These are phyloP conservation scores for Hordeum marinum DNA, from an alignment of 176 grass and related monocot species.

Conservation along the genomic window DNA sequence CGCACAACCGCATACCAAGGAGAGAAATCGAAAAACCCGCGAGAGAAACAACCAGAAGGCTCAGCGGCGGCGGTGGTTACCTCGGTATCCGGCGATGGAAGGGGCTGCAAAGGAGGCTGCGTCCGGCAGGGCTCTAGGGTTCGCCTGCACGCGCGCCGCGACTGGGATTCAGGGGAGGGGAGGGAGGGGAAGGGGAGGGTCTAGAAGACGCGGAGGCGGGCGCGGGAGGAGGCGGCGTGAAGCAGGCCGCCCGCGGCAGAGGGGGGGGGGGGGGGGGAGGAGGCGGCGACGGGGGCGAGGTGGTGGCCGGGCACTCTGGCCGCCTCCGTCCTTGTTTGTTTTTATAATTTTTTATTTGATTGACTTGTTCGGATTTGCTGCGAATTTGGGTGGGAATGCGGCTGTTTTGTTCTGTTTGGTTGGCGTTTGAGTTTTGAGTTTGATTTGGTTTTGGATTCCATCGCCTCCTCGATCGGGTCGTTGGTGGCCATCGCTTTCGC, in stretches of 20 bases:
- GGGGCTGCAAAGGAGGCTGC: conserved; percentile 8
- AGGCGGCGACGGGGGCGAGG: conserved; percentile 19
- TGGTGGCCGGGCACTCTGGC: conserved; percentile 11
- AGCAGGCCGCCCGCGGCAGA: conserved; percentile 8
- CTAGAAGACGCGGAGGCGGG: neutral
- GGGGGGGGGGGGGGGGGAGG: neutral
- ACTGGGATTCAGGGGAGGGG: neutral
- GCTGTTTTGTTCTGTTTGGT: neutral
- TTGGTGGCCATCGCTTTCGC: neutral
- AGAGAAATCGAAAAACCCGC: neutral
- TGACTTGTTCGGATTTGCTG: neutral
- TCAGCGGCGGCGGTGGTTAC: neutral
- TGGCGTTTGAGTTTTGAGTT: conserved; percentile 7
- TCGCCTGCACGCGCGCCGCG: neutral
- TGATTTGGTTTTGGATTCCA: conserved; percentile 26
- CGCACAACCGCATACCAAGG: neutral
- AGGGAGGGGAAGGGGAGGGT: neutral
- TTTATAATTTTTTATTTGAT: neutral
- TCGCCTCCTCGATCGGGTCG: neutral
- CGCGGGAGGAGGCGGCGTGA: conserved; percentile 21
- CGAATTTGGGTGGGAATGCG: conserved; percentile 18
- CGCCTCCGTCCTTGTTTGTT: neutral
- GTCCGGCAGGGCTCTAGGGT: neutral
- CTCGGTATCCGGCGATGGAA: conserved; percentile 12
- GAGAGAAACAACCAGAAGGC: neutral